A percentile compares a stretch with the other conserved stretches of the same genome.
phyloP scores from a whole-genome alignment of 768 basidiomycete genomes.

The Russula vinacea region DNA sequence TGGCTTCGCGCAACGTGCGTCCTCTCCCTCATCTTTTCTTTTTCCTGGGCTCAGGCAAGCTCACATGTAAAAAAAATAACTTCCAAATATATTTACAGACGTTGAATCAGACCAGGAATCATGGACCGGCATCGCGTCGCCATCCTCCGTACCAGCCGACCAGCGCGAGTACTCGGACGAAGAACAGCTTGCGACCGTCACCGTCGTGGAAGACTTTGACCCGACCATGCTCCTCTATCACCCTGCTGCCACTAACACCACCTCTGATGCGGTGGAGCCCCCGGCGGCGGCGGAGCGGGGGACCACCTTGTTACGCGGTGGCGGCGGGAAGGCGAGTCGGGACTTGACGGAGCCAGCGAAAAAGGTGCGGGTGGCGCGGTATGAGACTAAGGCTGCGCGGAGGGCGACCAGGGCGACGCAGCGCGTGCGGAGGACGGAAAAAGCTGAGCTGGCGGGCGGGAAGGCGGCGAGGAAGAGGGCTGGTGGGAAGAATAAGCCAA shows the following conservation, averaged over 20 bases:
- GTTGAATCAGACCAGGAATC: slow-evolving; percentile 43
- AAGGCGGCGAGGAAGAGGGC: slow-evolving; percentile 47
- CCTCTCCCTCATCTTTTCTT: neutral
- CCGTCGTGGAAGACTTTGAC: slow-evolving; percentile 90
- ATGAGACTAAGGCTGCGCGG: slow-evolving; percentile 69
- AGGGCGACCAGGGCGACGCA: slow-evolving; percentile 62
- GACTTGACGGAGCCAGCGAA: slow-evolving; percentile 24
- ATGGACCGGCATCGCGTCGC: slow-evolving; percentile 45
- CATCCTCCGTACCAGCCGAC: slow-evolving; percentile 34
- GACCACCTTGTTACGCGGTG: neutral
- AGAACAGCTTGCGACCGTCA: slow-evolving; percentile 83
- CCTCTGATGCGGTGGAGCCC: no score
- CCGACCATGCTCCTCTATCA: slow-evolving; percentile 54
- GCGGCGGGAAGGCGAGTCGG: slow-evolving; percentile 7
- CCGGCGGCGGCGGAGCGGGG: no score
- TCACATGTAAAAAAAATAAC: slow-evolving; percentile 1
- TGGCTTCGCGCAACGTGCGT: slow-evolving; percentile 24
- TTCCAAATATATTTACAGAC: neutral
- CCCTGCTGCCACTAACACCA: slow-evolving; percentile 25
- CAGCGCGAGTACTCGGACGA: slow-evolving; percentile 57
- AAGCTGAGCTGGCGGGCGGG: slow-evolving; percentile 69
- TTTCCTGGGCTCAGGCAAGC: neutral
- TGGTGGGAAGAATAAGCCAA: slow-evolving; percentile 24
- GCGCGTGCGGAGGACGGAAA: slow-evolving; percentile 59
- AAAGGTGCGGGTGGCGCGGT: slow-evolving; percentile 55